Evolutionary conservation across 768 basidiomycete species (phyloP).

Genomic region (Xerocomellus dryophilus): DNA sequence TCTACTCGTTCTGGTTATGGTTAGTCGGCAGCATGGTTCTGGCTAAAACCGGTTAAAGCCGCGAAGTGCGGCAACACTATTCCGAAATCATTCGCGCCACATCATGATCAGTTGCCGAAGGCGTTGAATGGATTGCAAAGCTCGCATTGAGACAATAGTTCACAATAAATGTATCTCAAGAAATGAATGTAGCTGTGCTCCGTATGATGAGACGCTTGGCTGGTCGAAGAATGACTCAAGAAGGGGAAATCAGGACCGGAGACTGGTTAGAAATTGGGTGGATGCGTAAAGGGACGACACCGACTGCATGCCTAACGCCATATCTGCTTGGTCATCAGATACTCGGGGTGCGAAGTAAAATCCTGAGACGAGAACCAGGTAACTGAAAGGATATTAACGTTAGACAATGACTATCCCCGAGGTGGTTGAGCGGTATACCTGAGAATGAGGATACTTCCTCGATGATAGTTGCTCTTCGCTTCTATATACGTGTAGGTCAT

Average conservation of each 20-base stretch:
- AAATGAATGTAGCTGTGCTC: conserved; percentile 21
- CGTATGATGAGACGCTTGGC: neutral
- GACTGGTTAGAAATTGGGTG: conserved; percentile 9
- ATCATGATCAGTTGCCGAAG: too few relatives aligned
- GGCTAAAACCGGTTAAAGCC: too few relatives aligned
- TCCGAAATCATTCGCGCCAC: too few relatives aligned
- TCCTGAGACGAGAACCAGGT: conserved; percentile 85
- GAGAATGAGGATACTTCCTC: conserved; percentile 91
- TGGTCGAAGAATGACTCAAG: neutral
- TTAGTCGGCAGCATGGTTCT: too few relatives aligned
- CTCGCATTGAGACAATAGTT: conserved; percentile 43
- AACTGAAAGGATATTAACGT: conserved; percentile 46
- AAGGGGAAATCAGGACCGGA: conserved; percentile 12
- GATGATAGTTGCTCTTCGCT: conserved; percentile 97
- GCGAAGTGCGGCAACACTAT: too few relatives aligned
- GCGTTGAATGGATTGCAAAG: conserved; percentile 51
- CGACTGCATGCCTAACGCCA: conserved; percentile 1
- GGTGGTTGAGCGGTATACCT: conserved; percentile 51
- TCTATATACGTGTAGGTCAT: conserved; percentile 99
- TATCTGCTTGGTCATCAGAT: conserved; percentile 20
- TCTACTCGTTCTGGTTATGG: too few relatives aligned
- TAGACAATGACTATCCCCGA: neutral
- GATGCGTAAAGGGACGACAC: conserved; percentile 1
- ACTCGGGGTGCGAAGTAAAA: conserved; percentile 82
- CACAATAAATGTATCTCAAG: conserved; percentile 13